A percentile compares a stretch with the other conserved stretches of the same genome.
phyloP scores from a whole-genome alignment of 495 filamentous ascomycete species.

The Chaetomidium leptoderma region DNA sequence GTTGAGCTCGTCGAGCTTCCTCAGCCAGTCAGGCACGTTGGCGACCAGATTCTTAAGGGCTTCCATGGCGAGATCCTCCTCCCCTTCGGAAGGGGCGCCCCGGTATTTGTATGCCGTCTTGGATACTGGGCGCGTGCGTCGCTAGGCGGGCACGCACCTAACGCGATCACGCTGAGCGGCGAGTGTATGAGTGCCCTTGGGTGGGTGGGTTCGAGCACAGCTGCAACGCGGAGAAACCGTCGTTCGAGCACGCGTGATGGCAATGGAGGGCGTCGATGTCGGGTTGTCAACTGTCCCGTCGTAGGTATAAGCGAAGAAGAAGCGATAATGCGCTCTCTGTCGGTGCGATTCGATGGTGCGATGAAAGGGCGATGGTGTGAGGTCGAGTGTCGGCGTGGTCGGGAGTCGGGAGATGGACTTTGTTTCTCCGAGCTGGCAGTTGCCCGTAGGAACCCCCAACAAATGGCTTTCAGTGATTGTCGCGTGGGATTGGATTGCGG shows the following conservation, averaged over 20 bases:
- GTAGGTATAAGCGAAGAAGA: no score
- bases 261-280: neutral
- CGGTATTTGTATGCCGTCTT: conserved; percentile 26
- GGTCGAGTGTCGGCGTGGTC: neutral
- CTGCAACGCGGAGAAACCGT: neutral
- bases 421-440: neutral
- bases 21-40: conserved; percentile 65
- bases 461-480: neutral
- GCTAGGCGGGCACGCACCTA: conserved; percentile 29
- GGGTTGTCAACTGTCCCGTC: no score
- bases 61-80: conserved; percentile 51
- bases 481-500: conserved; percentile 18
- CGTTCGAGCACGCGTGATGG: neutral
- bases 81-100: conserved; percentile 17
- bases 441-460: neutral
- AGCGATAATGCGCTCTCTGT: neutral
- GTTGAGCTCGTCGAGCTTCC: conserved; percentile 63
- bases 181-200: neutral
- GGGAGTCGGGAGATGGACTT: conserved; percentile 1
- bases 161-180: neutral
- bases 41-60: conserved; percentile 58
- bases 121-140: conserved; percentile 23
- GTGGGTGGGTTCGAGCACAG: neutral
- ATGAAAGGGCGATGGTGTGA: neutral
- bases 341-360: neutral